phyloP scores from a whole-genome alignment of 2,329 filamentous ascomycete genomes.

The Samsoniella hepiali region DNA sequence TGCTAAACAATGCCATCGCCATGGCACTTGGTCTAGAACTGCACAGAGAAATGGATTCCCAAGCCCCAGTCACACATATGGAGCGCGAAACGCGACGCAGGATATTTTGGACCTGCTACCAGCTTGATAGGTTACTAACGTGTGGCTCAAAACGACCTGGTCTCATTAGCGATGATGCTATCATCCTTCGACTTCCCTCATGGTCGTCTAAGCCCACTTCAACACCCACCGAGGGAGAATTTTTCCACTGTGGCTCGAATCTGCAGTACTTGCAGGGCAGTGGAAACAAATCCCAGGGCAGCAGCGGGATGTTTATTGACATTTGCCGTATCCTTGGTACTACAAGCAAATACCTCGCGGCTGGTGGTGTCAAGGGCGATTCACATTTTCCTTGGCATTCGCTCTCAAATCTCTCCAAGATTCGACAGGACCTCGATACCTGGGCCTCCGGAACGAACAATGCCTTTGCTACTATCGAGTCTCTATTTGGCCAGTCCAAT shows the following conservation, averaged over 20 bases:
- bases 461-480: slow-evolving; percentile 71
- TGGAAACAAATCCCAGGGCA: slow-evolving; percentile 69
- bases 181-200: slow-evolving; percentile 71
- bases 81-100: slow-evolving; percentile 75
- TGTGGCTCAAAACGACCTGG: slow-evolving; percentile 80
- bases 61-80: slow-evolving; percentile 57
- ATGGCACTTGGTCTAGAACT: slow-evolving; percentile 82
- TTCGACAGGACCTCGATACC: slow-evolving; percentile 77
- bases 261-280: slow-evolving; percentile 67
- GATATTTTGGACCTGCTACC: slow-evolving; percentile 87
- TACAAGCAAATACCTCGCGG: slow-evolving; percentile 79
- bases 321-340: slow-evolving; percentile 78
- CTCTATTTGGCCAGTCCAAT: slow-evolving; percentile 73
- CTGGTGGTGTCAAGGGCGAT: slow-evolving; percentile 82
- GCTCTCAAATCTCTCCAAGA: slow-evolving; percentile 79
- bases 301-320: slow-evolving; percentile 78
- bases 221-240: slow-evolving; percentile 69
- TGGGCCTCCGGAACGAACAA: slow-evolving; percentile 82
- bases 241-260: slow-evolving; percentile 77
- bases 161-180: slow-evolving; percentile 73
- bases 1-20: slow-evolving; percentile 74
- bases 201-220: slow-evolving; percentile 63
- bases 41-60: slow-evolving; percentile 69
- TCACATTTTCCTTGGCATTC: slow-evolving; percentile 91
- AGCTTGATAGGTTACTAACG: slow-evolving; percentile 79